These are phyloP conservation scores for Hyaloscypha variabilis DNA, from an alignment of 495 filamentous ascomycete genomes.

Conservation along the genomic window DNA sequence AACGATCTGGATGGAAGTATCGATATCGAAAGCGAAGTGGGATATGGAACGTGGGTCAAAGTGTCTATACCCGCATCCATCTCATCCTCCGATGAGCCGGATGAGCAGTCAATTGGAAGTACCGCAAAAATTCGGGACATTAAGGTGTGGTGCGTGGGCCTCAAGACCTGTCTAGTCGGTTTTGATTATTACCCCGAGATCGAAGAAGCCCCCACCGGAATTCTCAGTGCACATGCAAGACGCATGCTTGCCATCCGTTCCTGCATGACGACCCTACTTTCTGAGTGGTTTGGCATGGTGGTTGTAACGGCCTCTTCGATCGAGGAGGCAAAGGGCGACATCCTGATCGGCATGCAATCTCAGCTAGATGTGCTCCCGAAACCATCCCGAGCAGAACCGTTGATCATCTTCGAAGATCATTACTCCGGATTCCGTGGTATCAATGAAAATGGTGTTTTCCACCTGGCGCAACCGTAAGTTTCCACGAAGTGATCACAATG, in stretches of 20 bases:
- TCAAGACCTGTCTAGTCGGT: slow-evolving; percentile 7
- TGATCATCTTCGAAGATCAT: background rate
- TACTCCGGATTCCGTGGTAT: background rate
- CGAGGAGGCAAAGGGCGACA: background rate
- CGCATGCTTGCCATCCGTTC: background rate
- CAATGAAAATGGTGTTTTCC: too few species aligned
- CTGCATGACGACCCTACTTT: background rate
- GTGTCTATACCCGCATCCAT: slow-evolving; percentile 55
- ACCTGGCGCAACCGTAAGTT: too few species aligned
- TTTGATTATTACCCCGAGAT: slow-evolving; percentile 14
- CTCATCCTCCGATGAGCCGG: too few species aligned
- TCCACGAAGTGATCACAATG: too few species aligned
- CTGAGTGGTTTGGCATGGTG: background rate
- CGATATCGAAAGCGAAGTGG: slow-evolving; percentile 41
- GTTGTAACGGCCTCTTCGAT: slow-evolving; percentile 6
- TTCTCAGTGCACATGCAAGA: background rate
- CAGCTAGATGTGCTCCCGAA: background rate
- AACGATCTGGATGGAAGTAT: slow-evolving; percentile 59
- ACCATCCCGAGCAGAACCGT: background rate
- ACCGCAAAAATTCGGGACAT: too few species aligned
- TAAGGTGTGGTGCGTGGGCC: background rate
- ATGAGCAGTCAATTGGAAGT: too few species aligned
- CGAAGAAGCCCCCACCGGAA: slow-evolving; percentile 7
- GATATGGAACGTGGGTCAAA: slow-evolving; percentile 10
- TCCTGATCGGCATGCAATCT: background rate